Conservation (phyloP, 768 basidiomycete genomes). For the Russula dissimulans region DNA sequence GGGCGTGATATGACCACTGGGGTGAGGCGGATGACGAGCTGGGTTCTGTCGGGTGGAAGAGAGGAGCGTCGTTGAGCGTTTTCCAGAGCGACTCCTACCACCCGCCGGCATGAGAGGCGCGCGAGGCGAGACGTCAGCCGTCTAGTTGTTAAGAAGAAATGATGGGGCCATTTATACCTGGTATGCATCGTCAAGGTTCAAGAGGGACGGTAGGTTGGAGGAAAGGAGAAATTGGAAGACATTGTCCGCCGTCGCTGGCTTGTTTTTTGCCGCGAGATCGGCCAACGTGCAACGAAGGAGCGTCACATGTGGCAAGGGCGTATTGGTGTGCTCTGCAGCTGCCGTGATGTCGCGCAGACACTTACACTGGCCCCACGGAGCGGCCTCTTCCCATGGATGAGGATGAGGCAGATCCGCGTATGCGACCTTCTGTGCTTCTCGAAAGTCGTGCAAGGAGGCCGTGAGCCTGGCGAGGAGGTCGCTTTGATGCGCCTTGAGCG, state of each 20-base stretch:
- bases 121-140: neutral
- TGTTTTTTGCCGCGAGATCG: constrained; percentile 34
- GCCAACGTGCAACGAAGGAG: constrained; percentile 55
- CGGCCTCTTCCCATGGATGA: constrained; percentile 40
- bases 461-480: constrained; percentile 46
- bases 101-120: neutral
- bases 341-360: constrained; percentile 35
- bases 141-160: too few species aligned
- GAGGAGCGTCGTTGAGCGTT: constrained; percentile 41
- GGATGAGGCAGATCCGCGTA: constrained; percentile 51
- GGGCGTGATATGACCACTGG: constrained; percentile 34
- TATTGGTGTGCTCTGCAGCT: constrained; percentile 8
- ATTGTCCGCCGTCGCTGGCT: constrained; percentile 45
- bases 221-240: constrained; percentile 50
- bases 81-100: constrained; percentile 47
- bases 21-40: constrained; percentile 20
- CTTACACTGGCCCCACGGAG: constrained; percentile 35
- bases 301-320: constrained; percentile 40
- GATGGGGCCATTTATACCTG: constrained; percentile 37
- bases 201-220: constrained; percentile 46
- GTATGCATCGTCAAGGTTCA: constrained; percentile 39
- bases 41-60: constrained; percentile 32
- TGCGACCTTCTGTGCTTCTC: constrained; percentile 44
- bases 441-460: constrained; percentile 45
- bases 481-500: constrained; percentile 52